Evolutionary conservation across 1,139 yeast genomes (phyloP), one percentile per base, ranked within the genome.

Genomic region (Suhomyces bokatorum): DNA sequence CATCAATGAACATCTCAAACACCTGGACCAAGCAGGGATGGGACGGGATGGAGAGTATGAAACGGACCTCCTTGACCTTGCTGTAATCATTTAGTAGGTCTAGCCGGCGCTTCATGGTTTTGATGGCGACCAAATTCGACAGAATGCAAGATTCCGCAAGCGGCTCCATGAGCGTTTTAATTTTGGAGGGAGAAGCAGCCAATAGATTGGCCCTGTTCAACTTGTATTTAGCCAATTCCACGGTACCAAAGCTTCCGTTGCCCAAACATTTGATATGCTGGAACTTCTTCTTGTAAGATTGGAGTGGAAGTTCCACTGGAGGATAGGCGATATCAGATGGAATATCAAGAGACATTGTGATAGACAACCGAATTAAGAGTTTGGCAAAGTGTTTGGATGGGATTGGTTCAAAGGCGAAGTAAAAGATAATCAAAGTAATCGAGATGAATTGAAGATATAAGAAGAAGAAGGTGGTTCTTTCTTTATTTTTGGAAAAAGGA

Each of bases 201-300:
- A 50, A 39, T 10, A 58, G 48, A 9, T 45, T 7, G 39, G 35
- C n/a, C 39, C 40, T 37, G 37, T 34, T 43, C 10, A 44, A 46
- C 24, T 55, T 47, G 42, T 44, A 69, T 57, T 81, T 81, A 3
- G 89, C 93, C 51, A 85, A 67, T 7, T 77, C 68, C 1, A 87
- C 95, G 2, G 78, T 69, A 0, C 96, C 96, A 70, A 87, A 87
- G 42, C 91, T 83, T 1, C 96, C 96, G 48, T 76, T 78, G 0
- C 96, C 96, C 47, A 87, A 66, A 41, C 69, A 72, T 40, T 77
- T 71, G 10, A 85, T 68, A 5, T 71, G 53, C 45, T 72, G 76
- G 59, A 83, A 87, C 43, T 79, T 68, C 3, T 64, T 63, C 10
- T 60, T 58, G 44, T 75, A 66, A 2, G 77, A 59, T 42, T 67